A percentile compares a stretch with the other conserved stretches of the same genome.
Conservation (phyloP, 805 yeast species). For the Candida lessepsii region DNA sequence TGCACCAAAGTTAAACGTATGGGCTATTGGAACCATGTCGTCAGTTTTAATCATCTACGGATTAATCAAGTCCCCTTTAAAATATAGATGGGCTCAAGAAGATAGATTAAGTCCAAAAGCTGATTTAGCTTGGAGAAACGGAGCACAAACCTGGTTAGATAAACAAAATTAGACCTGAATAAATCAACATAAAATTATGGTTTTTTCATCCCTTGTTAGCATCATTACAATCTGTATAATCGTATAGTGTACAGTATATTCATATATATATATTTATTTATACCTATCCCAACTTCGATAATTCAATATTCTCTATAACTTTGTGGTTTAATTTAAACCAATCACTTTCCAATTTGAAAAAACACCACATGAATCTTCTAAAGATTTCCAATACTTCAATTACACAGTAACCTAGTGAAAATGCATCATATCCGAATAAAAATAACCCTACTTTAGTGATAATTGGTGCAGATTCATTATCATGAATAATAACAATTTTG, state of each 20-base stretch:
- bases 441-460: constrained; percentile 24
- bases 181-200: too few species aligned
- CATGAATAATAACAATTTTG: constrained; percentile 43
- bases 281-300: constrained; percentile 9
- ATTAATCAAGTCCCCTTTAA: constrained; percentile 41
- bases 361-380: constrained; percentile 89
- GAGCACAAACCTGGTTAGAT: constrained; percentile 45
- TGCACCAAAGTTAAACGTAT: constrained; percentile 39
- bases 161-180: constrained; percentile 10
- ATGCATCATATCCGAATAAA: constrained; percentile 39
- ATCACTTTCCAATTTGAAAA: constrained; percentile 81
- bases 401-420: constrained; percentile 58
- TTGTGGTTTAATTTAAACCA: constrained; percentile 32
- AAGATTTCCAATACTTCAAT: constrained; percentile 73
- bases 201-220: not conserved
- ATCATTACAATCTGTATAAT: not conserved
- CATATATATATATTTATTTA: not conserved
- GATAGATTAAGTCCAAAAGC: constrained; percentile 47
- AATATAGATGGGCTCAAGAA: constrained; percentile 40
- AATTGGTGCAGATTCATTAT: constrained; percentile 19
- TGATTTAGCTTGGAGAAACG: constrained; percentile 48
- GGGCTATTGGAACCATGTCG: constrained; percentile 43
- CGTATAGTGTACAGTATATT: not conserved
- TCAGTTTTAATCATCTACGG: constrained; percentile 38
- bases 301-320: constrained; percentile 8